These are phyloP conservation scores for Biscutella laevigata DNA, from an alignment of 441 rosid genomes.

Conservation along the genomic window DNA sequence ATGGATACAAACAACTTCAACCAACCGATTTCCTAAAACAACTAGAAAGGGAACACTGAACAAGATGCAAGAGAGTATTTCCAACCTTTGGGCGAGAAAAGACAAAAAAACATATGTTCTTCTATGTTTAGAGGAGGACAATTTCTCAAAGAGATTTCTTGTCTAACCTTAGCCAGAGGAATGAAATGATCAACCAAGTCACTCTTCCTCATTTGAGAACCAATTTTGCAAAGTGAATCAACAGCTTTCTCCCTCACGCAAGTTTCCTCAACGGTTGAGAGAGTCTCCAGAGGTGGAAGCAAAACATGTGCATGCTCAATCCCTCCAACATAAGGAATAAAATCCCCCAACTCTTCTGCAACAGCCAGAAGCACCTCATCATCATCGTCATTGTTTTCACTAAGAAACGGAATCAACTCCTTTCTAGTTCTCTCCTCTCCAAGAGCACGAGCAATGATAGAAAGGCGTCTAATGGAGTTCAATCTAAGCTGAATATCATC, in stretches of 20 bases:
- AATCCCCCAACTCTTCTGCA: conserved; percentile 86
- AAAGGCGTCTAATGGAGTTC: conserved; percentile 70
- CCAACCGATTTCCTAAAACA: not conserved
- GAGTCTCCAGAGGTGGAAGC: conserved; percentile 75
- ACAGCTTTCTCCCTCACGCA: conserved; percentile 88
- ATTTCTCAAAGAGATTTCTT: not conserved
- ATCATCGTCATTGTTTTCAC: conserved; percentile 86
- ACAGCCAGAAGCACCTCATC: conserved; percentile 85
- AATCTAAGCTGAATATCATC: conserved; percentile 83
- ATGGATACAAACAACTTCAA: not conserved
- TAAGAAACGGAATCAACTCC: conserved; percentile 82
- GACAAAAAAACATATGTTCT: not conserved
- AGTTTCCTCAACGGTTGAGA: conserved; percentile 76
- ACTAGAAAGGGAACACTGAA: not conserved
- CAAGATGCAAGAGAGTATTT: not conserved
- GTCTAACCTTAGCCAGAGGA: conserved; percentile 67
- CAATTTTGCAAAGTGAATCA: conserved; percentile 72
- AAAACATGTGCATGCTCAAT: conserved; percentile 65
- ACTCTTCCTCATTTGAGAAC: conserved; percentile 73
- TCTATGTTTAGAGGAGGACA: not conserved
- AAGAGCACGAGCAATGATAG: conserved; percentile 88
- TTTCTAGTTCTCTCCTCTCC: conserved; percentile 84
- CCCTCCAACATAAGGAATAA: conserved; percentile 82
- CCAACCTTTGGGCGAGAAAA: not conserved
- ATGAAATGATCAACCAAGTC: conserved; percentile 69